These are phyloP conservation scores for Mortierella sp. DNA, from an alignment of 371 early-diverging fungal genomes.

Conservation along the genomic window DNA sequence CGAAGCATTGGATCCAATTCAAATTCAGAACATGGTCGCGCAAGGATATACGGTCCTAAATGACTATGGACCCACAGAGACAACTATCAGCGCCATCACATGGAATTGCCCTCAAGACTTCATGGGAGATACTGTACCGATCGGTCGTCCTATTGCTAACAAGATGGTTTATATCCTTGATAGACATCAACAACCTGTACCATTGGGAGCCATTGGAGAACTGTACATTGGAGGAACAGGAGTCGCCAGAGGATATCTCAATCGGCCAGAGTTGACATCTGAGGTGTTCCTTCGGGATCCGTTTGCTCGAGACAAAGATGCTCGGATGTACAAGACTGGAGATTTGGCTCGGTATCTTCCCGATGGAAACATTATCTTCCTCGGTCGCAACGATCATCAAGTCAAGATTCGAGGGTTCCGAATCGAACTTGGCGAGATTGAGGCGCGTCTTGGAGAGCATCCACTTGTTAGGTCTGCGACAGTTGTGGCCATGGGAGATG, in stretches of 20 bases:
- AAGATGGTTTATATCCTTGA: slow-evolving; percentile 10
- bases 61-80: slow-evolving; percentile 21
- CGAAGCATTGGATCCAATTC: slow-evolving; percentile 1
- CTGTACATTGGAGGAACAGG: not conserved
- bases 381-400: slow-evolving; percentile 52
- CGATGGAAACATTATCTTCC: slow-evolving; percentile 45
- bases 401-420: slow-evolving; percentile 61
- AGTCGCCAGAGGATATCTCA: slow-evolving; percentile 43
- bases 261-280: slow-evolving; percentile 30
- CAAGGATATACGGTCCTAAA: not conserved
- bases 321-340: slow-evolving; percentile 56
- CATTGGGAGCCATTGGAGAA: slow-evolving; percentile 42
- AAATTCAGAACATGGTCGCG: not conserved
- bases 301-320: not conserved
- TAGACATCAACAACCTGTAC: slow-evolving; percentile 5
- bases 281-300: slow-evolving; percentile 23
- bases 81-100: not conserved
- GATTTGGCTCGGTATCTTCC: slow-evolving; percentile 51
- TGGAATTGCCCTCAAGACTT: not conserved
- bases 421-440: slow-evolving; percentile 58
- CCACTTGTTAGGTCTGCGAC: slow-evolving; percentile 7
- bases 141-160: slow-evolving; percentile 11
- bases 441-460: slow-evolving; percentile 16
- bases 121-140: not conserved
- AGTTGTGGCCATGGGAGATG: slow-evolving; percentile 8